phyloP scores from a whole-genome alignment of 2,329 filamentous ascomycete genomes.

The Cercospora sesami region DNA sequence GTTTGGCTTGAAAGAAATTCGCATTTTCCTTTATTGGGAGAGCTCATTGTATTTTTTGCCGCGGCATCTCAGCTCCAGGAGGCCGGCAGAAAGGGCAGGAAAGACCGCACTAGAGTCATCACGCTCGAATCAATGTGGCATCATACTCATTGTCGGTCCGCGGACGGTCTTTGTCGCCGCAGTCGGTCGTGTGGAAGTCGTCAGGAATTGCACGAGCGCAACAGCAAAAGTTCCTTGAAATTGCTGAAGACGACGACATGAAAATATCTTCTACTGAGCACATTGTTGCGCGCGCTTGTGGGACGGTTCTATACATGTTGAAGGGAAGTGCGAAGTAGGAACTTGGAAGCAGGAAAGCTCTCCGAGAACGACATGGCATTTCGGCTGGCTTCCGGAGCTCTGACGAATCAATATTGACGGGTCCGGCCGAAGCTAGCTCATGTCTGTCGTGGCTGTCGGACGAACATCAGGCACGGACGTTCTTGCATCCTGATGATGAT shows the following conservation, averaged over 20 bases:
- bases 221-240: background rate
- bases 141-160: background rate
- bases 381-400: background rate
- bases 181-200: background rate
- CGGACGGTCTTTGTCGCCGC: background rate
- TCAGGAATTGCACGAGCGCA: background rate
- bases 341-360: background rate
- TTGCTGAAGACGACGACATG: background rate
- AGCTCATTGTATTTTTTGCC: background rate
- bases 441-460: background rate
- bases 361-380: background rate
- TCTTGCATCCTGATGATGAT: background rate
- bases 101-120: no score
- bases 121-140: background rate
- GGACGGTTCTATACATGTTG: background rate
- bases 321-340: background rate
- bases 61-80: background rate
- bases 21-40: background rate
- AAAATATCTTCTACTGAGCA: background rate
- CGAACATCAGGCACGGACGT: background rate
- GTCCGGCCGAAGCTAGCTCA: background rate
- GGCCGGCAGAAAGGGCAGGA: no score
- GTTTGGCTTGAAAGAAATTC: background rate
- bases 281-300: background rate
- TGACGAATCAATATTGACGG: background rate